Evolutionary conservation across 1,284 basidiomycete species (phyloP), one percentile per base, ranked within the genome.

Genomic region (Pterulicium gracile): DNA sequence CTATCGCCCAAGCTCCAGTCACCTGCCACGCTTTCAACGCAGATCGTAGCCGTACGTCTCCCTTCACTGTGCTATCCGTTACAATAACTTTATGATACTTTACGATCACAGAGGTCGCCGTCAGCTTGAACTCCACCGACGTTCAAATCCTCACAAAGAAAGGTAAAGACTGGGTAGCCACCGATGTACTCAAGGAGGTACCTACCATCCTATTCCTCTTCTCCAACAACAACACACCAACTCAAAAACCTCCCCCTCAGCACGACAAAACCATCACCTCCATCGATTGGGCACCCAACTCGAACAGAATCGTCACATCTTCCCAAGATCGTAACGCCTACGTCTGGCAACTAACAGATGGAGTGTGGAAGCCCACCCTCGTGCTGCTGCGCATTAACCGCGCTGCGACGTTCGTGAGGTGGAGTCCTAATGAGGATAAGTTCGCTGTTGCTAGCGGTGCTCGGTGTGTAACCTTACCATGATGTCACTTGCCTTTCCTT

Each of bases 281-380:
- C 49, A 96, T 99, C 64, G 95, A 98, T 65, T 99, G 96, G 96
- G 96, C 95, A 2, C 92, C 93, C 5, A 77, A 79, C 56, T 89
- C 94, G 44, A 98, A 99, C 68, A 85, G 91, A 41, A 94, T 99
- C 66, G 96, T 99, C 24, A 98, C 95, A 10, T 92, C 93, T 56
- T 94, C 95, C 20, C 95, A 99, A 65, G 96, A 99, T 62, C 75
- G 96, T 44, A 99, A 99, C 62, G 96, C 96, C 12, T 99, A 99
- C 61, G 96, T 99, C 22, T 99, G 96, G 96, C 82, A 87, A 55
- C 80, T 78, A 13, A 70, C 76, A 18, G 82, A 90, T 55, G 73
- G 83, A 3, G 60, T 77, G 46, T 99, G 96, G 96, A 95, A 95
- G 66, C 96, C 96, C 2, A 97, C 94, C 0, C 75, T 99, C n/a